A percentile compares a stretch with the other conserved stretches of the same genome.
Conservation (phyloP, 768 basidiomycete species). For the Mycena vitilis region DNA sequence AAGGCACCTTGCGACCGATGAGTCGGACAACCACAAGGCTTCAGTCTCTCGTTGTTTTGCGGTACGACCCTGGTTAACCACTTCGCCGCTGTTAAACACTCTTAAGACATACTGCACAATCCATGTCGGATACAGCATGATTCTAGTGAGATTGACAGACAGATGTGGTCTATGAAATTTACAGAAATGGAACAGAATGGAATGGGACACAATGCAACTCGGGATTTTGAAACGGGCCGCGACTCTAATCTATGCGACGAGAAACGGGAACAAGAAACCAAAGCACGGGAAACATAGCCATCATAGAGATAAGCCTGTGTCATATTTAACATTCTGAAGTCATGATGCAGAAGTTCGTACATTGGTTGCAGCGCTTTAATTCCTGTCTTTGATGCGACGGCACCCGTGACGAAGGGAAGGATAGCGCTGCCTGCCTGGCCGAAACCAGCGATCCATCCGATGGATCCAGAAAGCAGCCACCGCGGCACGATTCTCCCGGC, state of each 20-base stretch:
- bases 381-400: constrained; percentile 70
- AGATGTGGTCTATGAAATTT: too few relatives aligned
- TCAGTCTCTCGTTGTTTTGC: too few relatives aligned
- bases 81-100: too few relatives aligned
- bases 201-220: not conserved
- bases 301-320: constrained; percentile 68
- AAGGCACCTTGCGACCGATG: too few relatives aligned
- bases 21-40: too few relatives aligned
- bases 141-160: too few relatives aligned
- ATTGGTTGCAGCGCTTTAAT: constrained; percentile 44
- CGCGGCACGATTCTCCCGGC: constrained; percentile 69
- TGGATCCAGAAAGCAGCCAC: constrained; percentile 71
- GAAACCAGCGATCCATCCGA: constrained; percentile 76
- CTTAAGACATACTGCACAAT: too few relatives aligned
- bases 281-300: constrained; percentile 57
- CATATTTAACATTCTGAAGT: not conserved
- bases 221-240: not conserved
- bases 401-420: constrained; percentile 78
- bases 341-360: constrained; percentile 13
- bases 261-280: constrained; percentile 23
- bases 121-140: too few relatives aligned
- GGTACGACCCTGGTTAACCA: too few relatives aligned
- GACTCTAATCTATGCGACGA: constrained; percentile 18
- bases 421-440: constrained; percentile 80
- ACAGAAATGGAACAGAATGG: too few relatives aligned